Evolutionary conservation across 1,139 yeast species (phyloP).

Genomic region (Arxiozyma slooffiae): DNA sequence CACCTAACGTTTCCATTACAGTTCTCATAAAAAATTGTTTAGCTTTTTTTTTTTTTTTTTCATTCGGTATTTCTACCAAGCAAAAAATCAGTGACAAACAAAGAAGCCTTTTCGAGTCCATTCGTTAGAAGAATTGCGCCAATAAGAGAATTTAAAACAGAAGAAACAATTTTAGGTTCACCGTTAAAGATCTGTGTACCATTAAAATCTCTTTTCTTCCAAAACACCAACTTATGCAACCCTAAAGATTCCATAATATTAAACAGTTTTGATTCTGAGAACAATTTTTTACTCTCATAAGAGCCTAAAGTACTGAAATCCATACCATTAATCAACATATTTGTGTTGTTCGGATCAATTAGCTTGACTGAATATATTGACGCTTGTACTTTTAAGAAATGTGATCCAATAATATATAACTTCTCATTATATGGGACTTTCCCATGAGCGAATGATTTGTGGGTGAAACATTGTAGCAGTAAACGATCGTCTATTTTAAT

Average conservation of each 20-base stretch:
- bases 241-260: slow-evolving; percentile 42
- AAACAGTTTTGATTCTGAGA: slow-evolving; percentile 44
- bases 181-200: slow-evolving; percentile 46
- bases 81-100: slow-evolving; percentile 35
- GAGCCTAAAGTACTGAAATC: slow-evolving; percentile 61
- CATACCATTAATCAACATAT: slow-evolving; percentile 37
- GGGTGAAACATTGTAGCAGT: slow-evolving; percentile 73
- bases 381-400: slow-evolving; percentile 52
- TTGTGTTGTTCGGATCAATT: slow-evolving; percentile 18
- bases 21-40: no score
- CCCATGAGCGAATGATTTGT: slow-evolving; percentile 90
- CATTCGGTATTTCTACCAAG: background rate
- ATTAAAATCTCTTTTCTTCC: slow-evolving; percentile 53
- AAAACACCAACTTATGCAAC: slow-evolving; percentile 53
- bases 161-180: slow-evolving; percentile 52
- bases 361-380: slow-evolving; percentile 39
- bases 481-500: slow-evolving; percentile 29
- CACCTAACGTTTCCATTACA: background rate
- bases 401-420: slow-evolving; percentile 67
- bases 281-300: slow-evolving; percentile 41
- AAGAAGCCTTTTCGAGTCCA: slow-evolving; percentile 51
- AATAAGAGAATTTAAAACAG: slow-evolving; percentile 61
- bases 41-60: background rate
- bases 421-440: slow-evolving; percentile 81
- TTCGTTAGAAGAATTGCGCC: slow-evolving; percentile 70